Evolutionary conservation across 148 eudicot genomes (phyloP).

Genomic region (Arbutus unedo): DNA sequence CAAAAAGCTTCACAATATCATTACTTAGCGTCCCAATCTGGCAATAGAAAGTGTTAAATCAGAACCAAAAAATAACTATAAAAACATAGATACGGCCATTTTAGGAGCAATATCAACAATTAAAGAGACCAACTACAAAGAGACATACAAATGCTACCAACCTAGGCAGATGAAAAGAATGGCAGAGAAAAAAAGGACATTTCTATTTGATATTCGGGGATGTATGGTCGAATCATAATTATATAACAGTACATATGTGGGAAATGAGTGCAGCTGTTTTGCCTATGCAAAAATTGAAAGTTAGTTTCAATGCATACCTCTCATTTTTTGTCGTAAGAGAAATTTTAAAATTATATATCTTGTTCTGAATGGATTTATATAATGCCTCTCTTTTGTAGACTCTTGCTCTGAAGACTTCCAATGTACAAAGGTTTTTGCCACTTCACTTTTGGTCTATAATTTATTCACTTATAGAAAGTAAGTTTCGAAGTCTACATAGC

Average conservation of each 20-base stretch:
- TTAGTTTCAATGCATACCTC: neutral
- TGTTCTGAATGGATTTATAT: neutral
- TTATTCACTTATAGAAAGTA: neutral
- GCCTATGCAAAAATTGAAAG: neutral
- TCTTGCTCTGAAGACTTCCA: neutral
- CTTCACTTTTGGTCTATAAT: neutral
- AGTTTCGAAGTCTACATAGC: neutral
- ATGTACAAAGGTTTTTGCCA: neutral
- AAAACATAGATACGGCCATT: neutral
- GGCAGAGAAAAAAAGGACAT: neutral
- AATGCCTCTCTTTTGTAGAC: neutral
- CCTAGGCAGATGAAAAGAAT: neutral
- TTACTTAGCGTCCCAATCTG: conserved; percentile 76
- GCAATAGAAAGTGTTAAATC: conserved; percentile 17
- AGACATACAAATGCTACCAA: neutral
- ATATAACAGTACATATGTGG: neutral
- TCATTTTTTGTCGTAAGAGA: neutral
- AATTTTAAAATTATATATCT: neutral
- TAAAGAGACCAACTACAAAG: neutral
- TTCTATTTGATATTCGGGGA: neutral
- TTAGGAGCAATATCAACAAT: neutral
- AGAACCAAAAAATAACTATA: neutral
- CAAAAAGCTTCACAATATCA: conserved; percentile 80
- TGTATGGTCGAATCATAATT: neutral
- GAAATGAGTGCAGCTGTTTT: neutral